phyloP scores from a whole-genome alignment of 225 moss, liverwort and hornwort genomes.

The Lunularia cruciata region DNA sequence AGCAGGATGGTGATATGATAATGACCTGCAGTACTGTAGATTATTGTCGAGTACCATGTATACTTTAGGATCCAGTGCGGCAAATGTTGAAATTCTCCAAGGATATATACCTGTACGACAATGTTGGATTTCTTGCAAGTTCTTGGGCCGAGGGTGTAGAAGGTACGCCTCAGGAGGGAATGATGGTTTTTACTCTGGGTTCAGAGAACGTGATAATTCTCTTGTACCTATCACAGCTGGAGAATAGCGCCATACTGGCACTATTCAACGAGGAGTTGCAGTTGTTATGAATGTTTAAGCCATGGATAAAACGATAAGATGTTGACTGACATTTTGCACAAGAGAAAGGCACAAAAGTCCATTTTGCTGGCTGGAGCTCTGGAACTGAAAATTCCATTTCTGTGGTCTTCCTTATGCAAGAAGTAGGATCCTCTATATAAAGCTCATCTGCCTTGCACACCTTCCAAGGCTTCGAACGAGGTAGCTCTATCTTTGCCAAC shows the following conservation, averaged over 20 bases:
- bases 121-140: too few species aligned
- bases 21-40: too few species aligned
- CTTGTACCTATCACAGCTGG: neutral
- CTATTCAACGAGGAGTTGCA: neutral
- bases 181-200: neutral
- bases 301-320: neutral
- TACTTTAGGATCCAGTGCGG: too few species aligned
- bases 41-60: too few species aligned
- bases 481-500: conserved; percentile 10
- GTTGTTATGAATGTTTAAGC: neutral
- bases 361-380: neutral
- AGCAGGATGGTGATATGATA: too few species aligned
- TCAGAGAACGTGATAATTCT: neutral
- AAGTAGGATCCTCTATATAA: conserved; percentile 3
- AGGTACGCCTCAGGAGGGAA: too few species aligned
- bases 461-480: conserved; percentile 2
- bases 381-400: conserved; percentile 1
- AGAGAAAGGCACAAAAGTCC: neutral
- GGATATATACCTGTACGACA: too few species aligned
- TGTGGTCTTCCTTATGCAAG: neutral
- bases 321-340: neutral
- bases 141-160: neutral
- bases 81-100: too few species aligned
- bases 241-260: neutral
- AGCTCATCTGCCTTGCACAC: conserved; percentile 6